Base-by-base conservation (phyloP, 2,329 filamentous ascomycete species). In the Xenoacremonium recifei region DNA sequence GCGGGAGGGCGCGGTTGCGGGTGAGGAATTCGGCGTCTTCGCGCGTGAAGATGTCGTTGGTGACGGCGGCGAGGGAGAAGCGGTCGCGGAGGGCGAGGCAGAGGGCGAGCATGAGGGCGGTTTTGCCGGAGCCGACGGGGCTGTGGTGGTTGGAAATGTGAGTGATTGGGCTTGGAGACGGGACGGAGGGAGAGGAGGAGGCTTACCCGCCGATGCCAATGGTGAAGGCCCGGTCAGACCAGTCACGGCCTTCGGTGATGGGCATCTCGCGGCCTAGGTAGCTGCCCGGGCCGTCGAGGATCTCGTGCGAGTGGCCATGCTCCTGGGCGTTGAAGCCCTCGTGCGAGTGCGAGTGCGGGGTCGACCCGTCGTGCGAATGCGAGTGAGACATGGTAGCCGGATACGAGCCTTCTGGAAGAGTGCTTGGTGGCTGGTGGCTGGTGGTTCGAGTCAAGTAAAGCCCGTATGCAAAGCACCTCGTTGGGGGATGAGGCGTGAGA, bases 21-120 rank as follows among this genome's bases (percentile, higher is more conserved):
- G 89, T 95, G 19, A 99, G 83, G 73, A 99, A 99, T 69, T 97
- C 93, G 73, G 91, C 91, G 75, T 99, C 93, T 71, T 99, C 93
- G 51, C 87, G 86, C 17, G 92, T 97, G 76, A 97, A 97, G 75
- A 97, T 97, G 75, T 97, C 92, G 76, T 97, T 97, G 37, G 93
- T 99, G 17, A 99, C 92, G 46, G 90, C 93, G 1, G 93, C 93
- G 59, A 99, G 87, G 62, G 84, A 89, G 79, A 88, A 91, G 41
- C 79, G 74, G 37, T 84, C 76, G 48, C 93, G 87, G 6, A 99
- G 83, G 6, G 86, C 85, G 25, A 84, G 84, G 73, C 90, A 96
- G 54, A 97, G 87, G 29, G 88, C 85, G 10, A 96, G 83, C 92
- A 99, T 97, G 20, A 97, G 80, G 15, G 93, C 93, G 0, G 93